These are phyloP conservation scores for Gentiana macrophylla DNA, from an alignment of 257 asterid species.

Conservation along the genomic window DNA sequence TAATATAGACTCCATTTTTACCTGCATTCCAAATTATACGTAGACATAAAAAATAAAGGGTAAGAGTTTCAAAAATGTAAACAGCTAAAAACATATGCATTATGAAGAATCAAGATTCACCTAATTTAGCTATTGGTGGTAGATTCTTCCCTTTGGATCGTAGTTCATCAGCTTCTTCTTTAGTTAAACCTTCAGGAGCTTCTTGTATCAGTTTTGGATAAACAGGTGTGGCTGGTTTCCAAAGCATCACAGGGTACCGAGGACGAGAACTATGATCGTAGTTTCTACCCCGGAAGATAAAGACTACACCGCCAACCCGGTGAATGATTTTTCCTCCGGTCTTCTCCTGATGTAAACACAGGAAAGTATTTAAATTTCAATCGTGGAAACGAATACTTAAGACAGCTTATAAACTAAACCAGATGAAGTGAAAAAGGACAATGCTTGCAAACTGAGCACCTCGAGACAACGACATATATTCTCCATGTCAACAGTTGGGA, in stretches of 20 bases:
- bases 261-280: slow-evolving; percentile 71
- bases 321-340: slow-evolving; percentile 75
- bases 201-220: slow-evolving; percentile 97
- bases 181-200: slow-evolving; percentile 87
- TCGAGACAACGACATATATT: slow-evolving; percentile 78
- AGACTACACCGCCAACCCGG: slow-evolving; percentile 78
- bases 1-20: slow-evolving; percentile 74
- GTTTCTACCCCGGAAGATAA: slow-evolving; percentile 89
- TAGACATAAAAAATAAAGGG: background rate
- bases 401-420: background rate
- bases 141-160: slow-evolving; percentile 61
- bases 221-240: slow-evolving; percentile 99
- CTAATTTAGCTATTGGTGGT: slow-evolving; percentile 77
- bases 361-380: background rate
- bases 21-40: slow-evolving; percentile 23
- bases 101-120: slow-evolving; percentile 20
- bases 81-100: background rate
- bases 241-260: slow-evolving; percentile 76
- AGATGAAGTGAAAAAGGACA: slow-evolving; percentile 10
- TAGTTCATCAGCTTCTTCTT: slow-evolving; percentile 72
- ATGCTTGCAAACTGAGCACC: slow-evolving; percentile 35
- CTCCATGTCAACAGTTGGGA: slow-evolving; percentile 94
- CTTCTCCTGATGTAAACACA: slow-evolving; percentile 44
- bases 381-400: background rate
- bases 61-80: background rate